Evolutionary conservation across 768 basidiomycete genomes (phyloP).

Genomic region (Panus rudis): DNA sequence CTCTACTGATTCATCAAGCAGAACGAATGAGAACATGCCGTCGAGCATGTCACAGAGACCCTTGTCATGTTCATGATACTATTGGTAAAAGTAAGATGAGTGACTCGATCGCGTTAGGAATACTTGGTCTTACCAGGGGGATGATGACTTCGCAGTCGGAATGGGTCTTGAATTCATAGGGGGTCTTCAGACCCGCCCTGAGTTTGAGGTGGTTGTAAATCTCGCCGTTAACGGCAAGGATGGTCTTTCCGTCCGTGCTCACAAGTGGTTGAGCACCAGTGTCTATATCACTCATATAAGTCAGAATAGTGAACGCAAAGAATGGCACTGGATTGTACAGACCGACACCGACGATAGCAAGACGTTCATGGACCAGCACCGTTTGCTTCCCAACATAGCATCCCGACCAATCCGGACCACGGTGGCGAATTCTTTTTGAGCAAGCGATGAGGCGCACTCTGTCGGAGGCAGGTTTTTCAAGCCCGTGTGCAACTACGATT

Average conservation of each 20-base stretch:
- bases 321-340: slow-evolving; percentile 21
- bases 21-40: slow-evolving; percentile 98
- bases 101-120: not conserved
- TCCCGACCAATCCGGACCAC: slow-evolving; percentile 98
- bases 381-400: slow-evolving; percentile 79
- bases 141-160: slow-evolving; percentile 98
- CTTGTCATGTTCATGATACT: slow-evolving; percentile 84
- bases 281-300: slow-evolving; percentile 41
- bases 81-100: slow-evolving; percentile 1
- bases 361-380: slow-evolving; percentile 89
- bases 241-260: slow-evolving; percentile 76
- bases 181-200: slow-evolving; percentile 54
- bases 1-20: slow-evolving; percentile 86
- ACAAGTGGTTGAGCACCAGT: slow-evolving; percentile 93
- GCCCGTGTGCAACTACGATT: slow-evolving; percentile 79
- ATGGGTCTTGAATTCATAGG: slow-evolving; percentile 87
- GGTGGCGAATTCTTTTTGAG: slow-evolving; percentile 85
- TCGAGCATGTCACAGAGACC: slow-evolving; percentile 77
- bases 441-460: slow-evolving; percentile 74
- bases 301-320: not conserved
- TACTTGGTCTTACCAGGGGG: slow-evolving; percentile 55
- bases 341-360: slow-evolving; percentile 98
- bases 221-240: slow-evolving; percentile 95
- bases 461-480: slow-evolving; percentile 62
- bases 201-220: slow-evolving; percentile 95